Evolutionary conservation across 208 protist genomes (phyloP), one percentile per base, ranked within the genome.

Genomic region (Trypanosoma cruzi): DNA sequence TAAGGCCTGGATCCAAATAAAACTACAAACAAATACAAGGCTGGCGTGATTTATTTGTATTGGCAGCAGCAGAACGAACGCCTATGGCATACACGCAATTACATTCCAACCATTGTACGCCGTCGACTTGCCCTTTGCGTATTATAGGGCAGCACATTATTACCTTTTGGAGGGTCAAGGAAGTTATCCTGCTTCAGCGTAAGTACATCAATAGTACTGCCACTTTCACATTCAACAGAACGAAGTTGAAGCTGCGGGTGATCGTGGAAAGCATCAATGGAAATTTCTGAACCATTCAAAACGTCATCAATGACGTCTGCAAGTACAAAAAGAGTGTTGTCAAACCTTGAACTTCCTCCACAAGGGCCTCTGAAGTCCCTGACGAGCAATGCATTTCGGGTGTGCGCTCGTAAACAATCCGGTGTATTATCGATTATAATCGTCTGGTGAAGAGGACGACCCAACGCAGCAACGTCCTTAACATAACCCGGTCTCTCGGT

Each of bases 291-390:
- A 29, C 34, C 37, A 40, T 31, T 42, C 50, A 80, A 62, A 22
- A 73, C 44, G 36, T 71, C 57, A n/a, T 80, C 75, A 37, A 80
- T 80, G 22, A 74, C 40, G 31, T 80, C 75, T 18, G 75, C 75
- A 64, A 80, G 31, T 52, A 71, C 63, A 63, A 70, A 80, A n/a
- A 75, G 61, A 32, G 75, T 80, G 18, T 52, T 80, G 56, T 80
- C 75, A 29, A 40, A 20, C 13, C 36, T 52, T 54, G 44, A 34
- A 2, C 31, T 20, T 22, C 14, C 18, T 13, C 37, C 36, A 28
- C 22, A 49, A 16, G 28, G 24, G 22, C 68, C 75, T 16, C 55
- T 24, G 28, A 71, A 80, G 28, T 80, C 75, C 13, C 36, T 72
- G 22, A 80, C 75, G 28, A 80, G 68, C 20, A 80, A n/a, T 7